Evolutionary conservation across 1,284 basidiomycete genomes (phyloP).

Genomic region (Apiotrichum brassicae): DNA sequence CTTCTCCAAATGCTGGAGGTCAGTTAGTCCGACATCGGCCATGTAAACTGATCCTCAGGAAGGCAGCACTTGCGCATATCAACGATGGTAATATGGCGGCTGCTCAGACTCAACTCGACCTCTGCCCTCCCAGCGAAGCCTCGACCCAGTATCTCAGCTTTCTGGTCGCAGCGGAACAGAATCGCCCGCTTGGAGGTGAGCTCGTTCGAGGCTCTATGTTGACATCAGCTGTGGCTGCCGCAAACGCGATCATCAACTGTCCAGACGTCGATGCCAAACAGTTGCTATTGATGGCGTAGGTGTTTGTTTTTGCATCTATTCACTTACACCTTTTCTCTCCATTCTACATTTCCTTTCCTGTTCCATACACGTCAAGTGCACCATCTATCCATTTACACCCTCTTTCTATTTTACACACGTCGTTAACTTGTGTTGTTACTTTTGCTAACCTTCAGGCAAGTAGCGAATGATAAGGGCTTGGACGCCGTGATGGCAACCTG

Average conservation of each 20-base stretch:
- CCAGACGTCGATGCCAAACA: conserved; percentile 17
- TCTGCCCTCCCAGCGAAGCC: conserved; percentile 11
- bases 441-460: conserved; percentile 2
- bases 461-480: conserved; percentile 6
- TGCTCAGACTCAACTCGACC: conserved; percentile 3
- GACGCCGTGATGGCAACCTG: background rate
- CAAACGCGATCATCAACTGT: conserved; percentile 14
- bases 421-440: too few relatives aligned
- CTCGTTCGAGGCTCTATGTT: too few relatives aligned
- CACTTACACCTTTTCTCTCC: too few relatives aligned
- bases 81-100: background rate
- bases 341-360: too few relatives aligned
- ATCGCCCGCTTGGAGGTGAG: conserved; percentile 3
- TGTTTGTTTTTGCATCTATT: background rate
- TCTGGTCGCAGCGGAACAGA: conserved; percentile 8
- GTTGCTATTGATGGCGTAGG: conserved; percentile 17
- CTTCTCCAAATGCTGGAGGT: conserved; percentile 8
- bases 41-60: conserved; percentile 2
- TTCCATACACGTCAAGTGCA: too few relatives aligned
- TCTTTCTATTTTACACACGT: background rate
- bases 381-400: too few relatives aligned
- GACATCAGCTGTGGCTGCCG: conserved; percentile 3
- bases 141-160: conserved; percentile 20
- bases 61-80: conserved; percentile 7
- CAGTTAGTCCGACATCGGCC: background rate